Evolutionary conservation across 352 stramenopile species (phyloP).

Genomic region (Phytopythium montanum): DNA sequence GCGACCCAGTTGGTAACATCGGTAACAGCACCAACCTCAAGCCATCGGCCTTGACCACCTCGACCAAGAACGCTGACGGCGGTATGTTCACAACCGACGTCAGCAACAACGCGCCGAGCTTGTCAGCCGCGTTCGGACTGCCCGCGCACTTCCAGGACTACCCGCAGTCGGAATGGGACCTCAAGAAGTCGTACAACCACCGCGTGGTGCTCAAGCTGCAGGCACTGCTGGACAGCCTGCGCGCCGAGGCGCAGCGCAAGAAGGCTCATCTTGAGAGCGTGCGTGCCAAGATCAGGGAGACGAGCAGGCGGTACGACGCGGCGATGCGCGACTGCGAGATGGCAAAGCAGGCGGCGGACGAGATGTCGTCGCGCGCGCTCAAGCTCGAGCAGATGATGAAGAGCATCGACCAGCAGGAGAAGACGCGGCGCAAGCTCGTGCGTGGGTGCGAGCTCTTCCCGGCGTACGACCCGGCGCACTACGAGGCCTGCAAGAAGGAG

Average conservation of each 20-base stretch:
- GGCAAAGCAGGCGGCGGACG: slow-evolving; percentile 64
- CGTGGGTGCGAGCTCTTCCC: slow-evolving; percentile 61
- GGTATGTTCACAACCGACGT: slow-evolving; percentile 2
- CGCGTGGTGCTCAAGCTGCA: slow-evolving; percentile 76
- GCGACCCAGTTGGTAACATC: not conserved
- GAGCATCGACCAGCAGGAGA: slow-evolving; percentile 70
- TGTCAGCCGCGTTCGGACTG: slow-evolving; percentile 53
- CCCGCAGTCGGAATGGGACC: slow-evolving; percentile 69
- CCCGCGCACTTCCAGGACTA: slow-evolving; percentile 77
- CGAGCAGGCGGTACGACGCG: slow-evolving; percentile 48
- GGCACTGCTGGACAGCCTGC: slow-evolving; percentile 60
- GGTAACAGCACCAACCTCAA: not conserved
- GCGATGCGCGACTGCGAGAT: slow-evolving; percentile 78
- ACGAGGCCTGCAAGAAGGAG: slow-evolving; percentile 65
- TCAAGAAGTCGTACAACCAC: slow-evolving; percentile 78
- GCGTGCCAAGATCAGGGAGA: slow-evolving; percentile 63
- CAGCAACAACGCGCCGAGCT: slow-evolving; percentile 16
- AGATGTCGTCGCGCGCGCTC: slow-evolving; percentile 66
- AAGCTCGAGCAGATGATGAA: slow-evolving; percentile 64
- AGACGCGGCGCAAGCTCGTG: slow-evolving; percentile 64
- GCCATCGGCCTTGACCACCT: not conserved
- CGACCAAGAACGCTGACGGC: slow-evolving; percentile 21
- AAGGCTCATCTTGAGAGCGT: slow-evolving; percentile 55
- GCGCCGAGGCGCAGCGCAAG: slow-evolving; percentile 57
- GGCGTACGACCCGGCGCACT: slow-evolving; percentile 51